A percentile compares a stretch with the other conserved stretches of the same genome.
Evolutionary conservation across 352 stramenopile species (phyloP).

Genomic region (Pythium periplocum): DNA sequence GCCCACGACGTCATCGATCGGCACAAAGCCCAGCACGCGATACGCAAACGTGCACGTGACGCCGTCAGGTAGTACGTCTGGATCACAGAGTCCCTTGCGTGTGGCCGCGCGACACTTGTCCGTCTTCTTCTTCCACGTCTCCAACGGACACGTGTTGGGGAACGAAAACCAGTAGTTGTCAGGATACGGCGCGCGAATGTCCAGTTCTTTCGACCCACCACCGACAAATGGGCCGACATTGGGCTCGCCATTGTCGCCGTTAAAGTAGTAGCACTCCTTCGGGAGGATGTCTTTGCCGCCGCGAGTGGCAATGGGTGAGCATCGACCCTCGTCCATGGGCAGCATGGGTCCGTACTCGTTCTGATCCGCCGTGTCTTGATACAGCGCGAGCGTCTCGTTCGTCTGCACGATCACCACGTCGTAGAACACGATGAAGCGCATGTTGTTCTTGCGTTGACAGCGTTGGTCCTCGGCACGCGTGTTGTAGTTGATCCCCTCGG

Average conservation of each 20-base stretch:
- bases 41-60: slow-evolving; percentile 28
- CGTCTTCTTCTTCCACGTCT: slow-evolving; percentile 23
- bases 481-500: slow-evolving; percentile 17
- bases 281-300: slow-evolving; percentile 32
- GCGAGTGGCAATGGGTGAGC: slow-evolving; percentile 28
- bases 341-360: slow-evolving; percentile 66
- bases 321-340: slow-evolving; percentile 59
- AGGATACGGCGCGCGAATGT: slow-evolving; percentile 37
- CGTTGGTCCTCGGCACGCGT: slow-evolving; percentile 3
- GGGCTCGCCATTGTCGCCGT: slow-evolving; percentile 50
- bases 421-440: slow-evolving; percentile 62
- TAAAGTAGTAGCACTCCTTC: slow-evolving; percentile 55
- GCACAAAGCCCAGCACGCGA: slow-evolving; percentile 23
- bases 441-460: slow-evolving; percentile 38
- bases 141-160: slow-evolving; percentile 51
- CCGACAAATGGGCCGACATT: slow-evolving; percentile 67
- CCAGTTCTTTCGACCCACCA: slow-evolving; percentile 27
- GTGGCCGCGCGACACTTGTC: slow-evolving; percentile 10
- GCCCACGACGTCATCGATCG: slow-evolving; percentile 30
- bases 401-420: slow-evolving; percentile 47
- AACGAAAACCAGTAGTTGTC: slow-evolving; percentile 66
- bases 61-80: slow-evolving; percentile 19
- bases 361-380: slow-evolving; percentile 32
- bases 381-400: slow-evolving; percentile 46
- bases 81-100: slow-evolving; percentile 15